These are phyloP conservation scores for Sphaerulina vaccinii DNA, from an alignment of 2,329 filamentous ascomycete species.

Conservation along the genomic window DNA sequence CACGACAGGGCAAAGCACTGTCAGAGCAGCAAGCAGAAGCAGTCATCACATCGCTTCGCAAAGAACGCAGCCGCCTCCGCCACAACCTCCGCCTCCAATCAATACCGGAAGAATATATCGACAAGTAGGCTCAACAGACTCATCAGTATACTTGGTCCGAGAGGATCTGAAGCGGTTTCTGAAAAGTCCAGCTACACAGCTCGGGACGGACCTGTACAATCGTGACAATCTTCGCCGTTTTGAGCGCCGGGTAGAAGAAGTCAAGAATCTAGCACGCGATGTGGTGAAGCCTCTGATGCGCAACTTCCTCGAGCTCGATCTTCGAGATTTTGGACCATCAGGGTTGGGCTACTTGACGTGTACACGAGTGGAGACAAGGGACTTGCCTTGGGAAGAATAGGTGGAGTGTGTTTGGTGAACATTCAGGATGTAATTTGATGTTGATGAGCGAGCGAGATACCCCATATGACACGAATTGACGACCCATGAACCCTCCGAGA, in stretches of 20 bases:
- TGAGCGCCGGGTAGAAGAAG: constrained; percentile 82
- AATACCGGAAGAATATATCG: constrained; percentile 73
- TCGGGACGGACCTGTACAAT: constrained; percentile 77
- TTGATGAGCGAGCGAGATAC: constrained; percentile 11
- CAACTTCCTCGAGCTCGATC: constrained; percentile 78
- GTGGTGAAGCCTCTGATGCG: constrained; percentile 82
- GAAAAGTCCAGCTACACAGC: constrained; percentile 50
- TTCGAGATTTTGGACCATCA: constrained; percentile 40
- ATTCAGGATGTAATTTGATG: constrained; percentile 1
- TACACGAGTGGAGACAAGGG: constrained; percentile 59
- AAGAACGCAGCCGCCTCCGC: constrained; percentile 30
- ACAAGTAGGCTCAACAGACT: constrained; percentile 63
- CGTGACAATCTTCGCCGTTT: constrained; percentile 83
- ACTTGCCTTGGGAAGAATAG: constrained; percentile 61
- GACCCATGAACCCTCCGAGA: background rate
- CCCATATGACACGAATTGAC: background rate
- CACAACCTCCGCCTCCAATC: constrained; percentile 35
- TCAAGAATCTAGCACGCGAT: constrained; percentile 80
- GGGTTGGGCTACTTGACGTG: constrained; percentile 64
- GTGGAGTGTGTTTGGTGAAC: background rate
- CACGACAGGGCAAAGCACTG: constrained; percentile 13
- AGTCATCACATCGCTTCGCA: constrained; percentile 33
- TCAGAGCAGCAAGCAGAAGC: constrained; percentile 24
- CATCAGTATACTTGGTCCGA: constrained; percentile 68
- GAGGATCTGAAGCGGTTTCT: constrained; percentile 90